Evolutionary conservation across 192 early-diverging fungal species (phyloP).

Genomic region (Thoreauomyces humboldtii): DNA sequence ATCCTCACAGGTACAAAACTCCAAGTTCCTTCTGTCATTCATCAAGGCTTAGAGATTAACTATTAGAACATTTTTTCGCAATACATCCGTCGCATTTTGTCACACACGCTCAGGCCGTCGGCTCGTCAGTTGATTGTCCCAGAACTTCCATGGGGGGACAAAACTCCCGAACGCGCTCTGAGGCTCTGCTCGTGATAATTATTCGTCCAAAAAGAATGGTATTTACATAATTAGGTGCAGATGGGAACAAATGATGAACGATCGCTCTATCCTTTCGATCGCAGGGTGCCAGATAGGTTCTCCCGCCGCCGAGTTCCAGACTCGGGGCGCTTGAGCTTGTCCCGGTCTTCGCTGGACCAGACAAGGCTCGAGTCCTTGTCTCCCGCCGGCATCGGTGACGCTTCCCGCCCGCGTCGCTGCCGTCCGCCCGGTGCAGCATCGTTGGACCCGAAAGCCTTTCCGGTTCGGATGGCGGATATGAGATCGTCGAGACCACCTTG

Average conservation of each 20-base stretch:
- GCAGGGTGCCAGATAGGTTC: constrained; percentile 6
- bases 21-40: constrained; percentile 12
- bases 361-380: not conserved
- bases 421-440: constrained; percentile 1
- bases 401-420: constrained; percentile 4
- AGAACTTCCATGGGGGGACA: no score
- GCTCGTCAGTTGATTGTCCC: no score
- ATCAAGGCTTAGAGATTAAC: not conserved
- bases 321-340: not conserved
- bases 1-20: not conserved
- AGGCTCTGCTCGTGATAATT: no score
- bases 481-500: constrained; percentile 50
- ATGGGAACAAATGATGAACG: no score
- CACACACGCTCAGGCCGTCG: no score
- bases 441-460: constrained; percentile 37
- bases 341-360: not conserved
- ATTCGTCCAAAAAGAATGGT: no score
- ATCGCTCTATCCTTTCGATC: no score
- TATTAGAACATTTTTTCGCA: no score
- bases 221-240: no score
- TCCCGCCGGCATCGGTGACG: not conserved
- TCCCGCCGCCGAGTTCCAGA: not conserved
- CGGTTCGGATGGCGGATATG: constrained; percentile 48
- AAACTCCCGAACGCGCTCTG: no score
- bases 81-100: no score